Percentiles rank a stretch among this genome's conserved stretches.
Evolutionary conservation across 2,329 filamentous ascomycete species (phyloP).

Genomic region (Ascochyta koolunga): DNA sequence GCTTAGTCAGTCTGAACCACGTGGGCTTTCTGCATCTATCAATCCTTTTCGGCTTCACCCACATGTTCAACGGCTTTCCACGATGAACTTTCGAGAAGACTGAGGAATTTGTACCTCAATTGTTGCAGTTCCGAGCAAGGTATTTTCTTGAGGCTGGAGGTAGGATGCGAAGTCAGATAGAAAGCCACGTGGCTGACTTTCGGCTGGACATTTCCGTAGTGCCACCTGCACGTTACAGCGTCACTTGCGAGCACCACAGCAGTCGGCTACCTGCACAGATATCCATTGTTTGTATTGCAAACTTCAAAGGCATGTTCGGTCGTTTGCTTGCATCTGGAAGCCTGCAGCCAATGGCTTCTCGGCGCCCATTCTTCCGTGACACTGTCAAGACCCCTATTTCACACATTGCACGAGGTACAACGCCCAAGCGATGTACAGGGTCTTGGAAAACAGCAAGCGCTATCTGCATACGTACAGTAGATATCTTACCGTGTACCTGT

Average conservation of each 20-base stretch:
- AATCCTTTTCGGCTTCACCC: conserved; percentile 5
- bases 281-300: conserved; percentile 10
- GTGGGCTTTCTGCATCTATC: conserved; percentile 24
- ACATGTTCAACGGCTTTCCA: conserved; percentile 8
- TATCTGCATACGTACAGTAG: conserved; percentile 5
- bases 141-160: not conserved
- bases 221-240: conserved; percentile 19
- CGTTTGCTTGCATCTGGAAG: conserved; percentile 1
- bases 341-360: conserved; percentile 18
- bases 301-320: not conserved
- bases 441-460: conserved; percentile 24
- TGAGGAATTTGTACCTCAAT: not conserved
- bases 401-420: conserved; percentile 15
- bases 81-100: not conserved
- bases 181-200: not conserved
- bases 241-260: conserved; percentile 17
- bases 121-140: not conserved
- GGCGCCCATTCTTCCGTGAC: conserved; percentile 1
- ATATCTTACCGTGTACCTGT: conserved; percentile 6
- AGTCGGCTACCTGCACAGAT: conserved; percentile 13
- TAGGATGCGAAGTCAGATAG: not conserved
- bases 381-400: conserved; percentile 13
- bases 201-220: not conserved
- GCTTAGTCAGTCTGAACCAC: conserved; percentile 24
- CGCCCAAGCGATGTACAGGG: conserved; percentile 14